A percentile compares a stretch with the other conserved stretches of the same genome.
Conservation (phyloP, 1,139 yeast species). For the Kodamaea anthophila region DNA sequence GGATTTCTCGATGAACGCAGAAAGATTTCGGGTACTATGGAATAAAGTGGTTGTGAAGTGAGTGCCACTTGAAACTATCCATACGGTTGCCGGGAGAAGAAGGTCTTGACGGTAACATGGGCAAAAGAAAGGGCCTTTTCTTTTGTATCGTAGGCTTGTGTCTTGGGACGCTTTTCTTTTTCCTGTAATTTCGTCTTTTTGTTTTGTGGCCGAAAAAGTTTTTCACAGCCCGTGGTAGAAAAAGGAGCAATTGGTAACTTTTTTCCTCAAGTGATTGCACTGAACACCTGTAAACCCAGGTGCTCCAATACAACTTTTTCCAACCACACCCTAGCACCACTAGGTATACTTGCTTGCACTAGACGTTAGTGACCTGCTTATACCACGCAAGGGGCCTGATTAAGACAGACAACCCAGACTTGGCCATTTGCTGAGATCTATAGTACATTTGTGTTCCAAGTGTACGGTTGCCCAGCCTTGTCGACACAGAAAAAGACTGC, state of each 20-base stretch:
- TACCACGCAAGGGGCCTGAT: too few relatives aligned
- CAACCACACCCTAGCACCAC: constrained; percentile 6
- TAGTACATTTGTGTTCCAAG: constrained; percentile 7
- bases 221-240: constrained; percentile 3
- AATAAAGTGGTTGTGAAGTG: too few relatives aligned
- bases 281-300: constrained; percentile 6
- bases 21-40: too few relatives aligned
- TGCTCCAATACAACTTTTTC: constrained; percentile 6
- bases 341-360: constrained; percentile 1
- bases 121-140: not conserved
- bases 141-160: too few relatives aligned
- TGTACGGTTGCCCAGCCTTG: constrained; percentile 2
- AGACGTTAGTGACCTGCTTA: constrained; percentile 4
- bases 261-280: constrained; percentile 9
- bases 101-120: too few relatives aligned
- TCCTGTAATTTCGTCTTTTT: constrained; percentile 2
- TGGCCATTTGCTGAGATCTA: too few relatives aligned
- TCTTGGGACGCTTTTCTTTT: constrained; percentile 1
- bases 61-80: too few relatives aligned
- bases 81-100: too few relatives aligned
- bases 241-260: constrained; percentile 4
- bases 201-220: constrained; percentile 3
- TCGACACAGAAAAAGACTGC: too few relatives aligned
- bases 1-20: too few relatives aligned
- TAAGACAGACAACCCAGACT: too few relatives aligned